These are phyloP conservation scores for Benincasa hispida DNA, from an alignment of 306 rosid species.

Conservation along the genomic window DNA sequence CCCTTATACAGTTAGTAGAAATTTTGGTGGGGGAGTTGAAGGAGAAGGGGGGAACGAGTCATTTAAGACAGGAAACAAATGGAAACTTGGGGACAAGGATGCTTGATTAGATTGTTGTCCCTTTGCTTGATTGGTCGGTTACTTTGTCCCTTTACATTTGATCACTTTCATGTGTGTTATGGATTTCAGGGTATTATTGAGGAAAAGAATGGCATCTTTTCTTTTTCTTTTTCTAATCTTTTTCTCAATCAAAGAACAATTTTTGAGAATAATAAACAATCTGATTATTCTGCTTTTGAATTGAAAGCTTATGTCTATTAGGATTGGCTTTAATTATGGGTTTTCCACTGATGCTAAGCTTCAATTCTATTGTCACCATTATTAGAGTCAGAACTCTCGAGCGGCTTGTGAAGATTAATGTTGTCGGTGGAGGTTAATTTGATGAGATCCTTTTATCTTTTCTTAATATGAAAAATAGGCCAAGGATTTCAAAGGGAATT, in stretches of 20 bases:
- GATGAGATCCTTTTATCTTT: neutral
- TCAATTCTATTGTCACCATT: neutral
- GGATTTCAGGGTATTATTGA: neutral
- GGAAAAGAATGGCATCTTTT: slow-evolving; percentile 7
- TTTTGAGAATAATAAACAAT: neutral
- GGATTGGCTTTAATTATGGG: neutral
- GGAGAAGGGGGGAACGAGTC: slow-evolving; percentile 28
- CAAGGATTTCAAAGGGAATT: neutral
- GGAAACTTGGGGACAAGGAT: slow-evolving; percentile 21
- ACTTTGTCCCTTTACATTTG: slow-evolving; percentile 21
- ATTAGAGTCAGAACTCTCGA: too few species aligned
- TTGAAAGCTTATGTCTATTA: neutral
- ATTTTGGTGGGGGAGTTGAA: neutral
- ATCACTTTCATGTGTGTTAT: slow-evolving; percentile 7
- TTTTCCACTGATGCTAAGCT: neutral
- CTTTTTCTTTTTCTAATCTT: neutral
- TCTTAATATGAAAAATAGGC: too few species aligned
- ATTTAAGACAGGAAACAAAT: slow-evolving; percentile 16
- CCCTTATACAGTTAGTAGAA: neutral
- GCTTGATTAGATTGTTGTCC: slow-evolving; percentile 28
- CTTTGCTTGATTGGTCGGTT: slow-evolving; percentile 40
- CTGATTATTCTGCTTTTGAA: neutral
- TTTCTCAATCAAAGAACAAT: slow-evolving; percentile 1
- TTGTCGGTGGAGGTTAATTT: neutral
- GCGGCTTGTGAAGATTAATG: too few species aligned